Evolutionary conservation across 805 yeast genomes (phyloP), one percentile per base, ranked within the genome.

Genomic region (Myxozyma sirexii): DNA sequence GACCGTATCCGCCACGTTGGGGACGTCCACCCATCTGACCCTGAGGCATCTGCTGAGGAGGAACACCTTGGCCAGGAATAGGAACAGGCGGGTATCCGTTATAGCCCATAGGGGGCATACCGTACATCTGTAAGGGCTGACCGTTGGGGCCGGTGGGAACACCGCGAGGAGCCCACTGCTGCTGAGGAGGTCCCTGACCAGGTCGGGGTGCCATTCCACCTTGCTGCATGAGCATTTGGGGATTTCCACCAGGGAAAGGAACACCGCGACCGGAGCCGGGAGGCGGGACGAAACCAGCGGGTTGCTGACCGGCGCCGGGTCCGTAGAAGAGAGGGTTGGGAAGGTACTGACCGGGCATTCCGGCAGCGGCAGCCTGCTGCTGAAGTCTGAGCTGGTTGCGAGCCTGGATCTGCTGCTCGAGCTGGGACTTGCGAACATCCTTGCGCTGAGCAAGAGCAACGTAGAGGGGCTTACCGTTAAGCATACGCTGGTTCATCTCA

Each of bases 391-490:
- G 84, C 80, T 93, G 97, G 85, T 90, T 90, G 82, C 97, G 90
- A 69, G 97, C 97, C 78, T 89, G 96, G 75, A 91, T 88, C 80
- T 94, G 98, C 81, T 94, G 98, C 77, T 90, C 93, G 76, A 94
- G 83, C 82, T 94, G 98, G 71, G 90, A 84, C 76, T 96, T 88
- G 84, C 99, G 91, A 60, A 90, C 96, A 71, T 93, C 99, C 82
- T 90, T 93, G 79, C 97, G 89, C 84, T 94, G 99, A 70, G 99
- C 99, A 74, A 94, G 85, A 63, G 97, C 97, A 79, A 94, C 99
- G 77, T 93, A 94, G 75, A 94, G 83, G 72, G 98, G 99, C 84
- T 94, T 94, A 75, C 92, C 90, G 70, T 85, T 86, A 70, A 94
- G 84, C 87, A 93, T 88, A 76, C 91, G 88, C 80, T 91, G 97